A percentile compares a stretch with the other conserved stretches of the same genome.
Evolutionary conservation across 2,329 filamentous ascomycete genomes (phyloP).

Genomic region (Pseudogymnoascus sp.): DNA sequence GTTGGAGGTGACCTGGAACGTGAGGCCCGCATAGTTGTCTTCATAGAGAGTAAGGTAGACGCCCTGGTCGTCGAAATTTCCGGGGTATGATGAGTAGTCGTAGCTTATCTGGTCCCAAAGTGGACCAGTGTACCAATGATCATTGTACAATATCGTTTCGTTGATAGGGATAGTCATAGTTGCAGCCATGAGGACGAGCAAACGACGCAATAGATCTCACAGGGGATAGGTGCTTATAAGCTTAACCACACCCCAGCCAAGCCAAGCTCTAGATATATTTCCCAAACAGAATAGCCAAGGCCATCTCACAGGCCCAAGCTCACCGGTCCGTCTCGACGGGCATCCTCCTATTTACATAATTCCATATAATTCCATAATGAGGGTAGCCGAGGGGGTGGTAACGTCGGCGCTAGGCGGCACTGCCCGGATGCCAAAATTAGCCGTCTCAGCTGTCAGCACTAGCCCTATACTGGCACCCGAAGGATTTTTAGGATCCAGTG

Average conservation of each 20-base stretch:
- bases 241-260: neutral
- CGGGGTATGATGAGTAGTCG: neutral
- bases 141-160: neutral
- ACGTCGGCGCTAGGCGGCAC: neutral
- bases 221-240: neutral
- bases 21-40: neutral
- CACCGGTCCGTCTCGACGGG: neutral
- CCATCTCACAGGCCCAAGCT: neutral
- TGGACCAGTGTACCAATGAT: neutral
- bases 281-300: neutral
- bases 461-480: neutral
- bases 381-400: neutral
- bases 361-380: neutral
- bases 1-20: neutral
- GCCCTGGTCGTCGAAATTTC: neutral
- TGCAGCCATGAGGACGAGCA: neutral
- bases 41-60: neutral
- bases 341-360: neutral
- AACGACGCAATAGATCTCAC: neutral
- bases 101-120: neutral
- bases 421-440: slow-evolving; percentile 3
- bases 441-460: neutral
- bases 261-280: neutral
- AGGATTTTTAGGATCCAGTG: neutral
- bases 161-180: neutral